phyloP scores from a whole-genome alignment of 768 basidiomycete species.

The Collybiopsis luxurians region DNA sequence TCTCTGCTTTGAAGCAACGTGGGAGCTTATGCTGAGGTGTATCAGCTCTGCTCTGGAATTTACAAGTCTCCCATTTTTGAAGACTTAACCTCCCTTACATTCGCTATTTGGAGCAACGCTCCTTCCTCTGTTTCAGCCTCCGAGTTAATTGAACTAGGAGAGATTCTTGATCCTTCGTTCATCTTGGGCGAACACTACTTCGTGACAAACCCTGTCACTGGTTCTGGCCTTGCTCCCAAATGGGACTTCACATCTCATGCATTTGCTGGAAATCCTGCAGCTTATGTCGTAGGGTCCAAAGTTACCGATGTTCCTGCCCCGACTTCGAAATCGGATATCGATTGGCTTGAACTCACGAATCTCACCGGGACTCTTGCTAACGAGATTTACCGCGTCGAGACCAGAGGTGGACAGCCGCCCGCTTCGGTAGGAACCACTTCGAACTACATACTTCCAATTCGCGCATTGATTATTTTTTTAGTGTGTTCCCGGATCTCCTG shows the following conservation, averaged over 20 bases:
- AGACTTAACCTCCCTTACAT: neutral
- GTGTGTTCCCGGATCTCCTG: conserved; percentile 38
- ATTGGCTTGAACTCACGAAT: conserved; percentile 49
- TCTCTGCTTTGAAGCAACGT: too few species aligned
- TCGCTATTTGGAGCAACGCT: neutral
- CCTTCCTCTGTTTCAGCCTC: neutral
- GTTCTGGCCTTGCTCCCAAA: conserved; percentile 41
- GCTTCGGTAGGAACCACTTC: conserved; percentile 32
- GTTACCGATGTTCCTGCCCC: conserved; percentile 40
- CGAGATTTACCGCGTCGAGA: conserved; percentile 50
- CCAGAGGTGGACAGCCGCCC: conserved; percentile 53
- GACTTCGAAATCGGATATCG: conserved; percentile 40
- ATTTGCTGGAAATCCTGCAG: conserved; percentile 38
- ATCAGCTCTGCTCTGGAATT: too few species aligned
- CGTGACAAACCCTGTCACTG: conserved; percentile 41
- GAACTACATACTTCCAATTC: neutral
- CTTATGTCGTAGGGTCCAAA: conserved; percentile 47
- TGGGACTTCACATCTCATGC: conserved; percentile 53
- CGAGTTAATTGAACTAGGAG: neutral
- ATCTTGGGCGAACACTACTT: conserved; percentile 55
- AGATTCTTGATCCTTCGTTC: neutral
- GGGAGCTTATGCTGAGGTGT: too few species aligned
- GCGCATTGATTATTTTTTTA: conserved; percentile 9
- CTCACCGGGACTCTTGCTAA: conserved; percentile 45
- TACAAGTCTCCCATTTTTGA: neutral